Conservation (phyloP, 441 rosid species). For the Adansonia madagascariensis region DNA sequence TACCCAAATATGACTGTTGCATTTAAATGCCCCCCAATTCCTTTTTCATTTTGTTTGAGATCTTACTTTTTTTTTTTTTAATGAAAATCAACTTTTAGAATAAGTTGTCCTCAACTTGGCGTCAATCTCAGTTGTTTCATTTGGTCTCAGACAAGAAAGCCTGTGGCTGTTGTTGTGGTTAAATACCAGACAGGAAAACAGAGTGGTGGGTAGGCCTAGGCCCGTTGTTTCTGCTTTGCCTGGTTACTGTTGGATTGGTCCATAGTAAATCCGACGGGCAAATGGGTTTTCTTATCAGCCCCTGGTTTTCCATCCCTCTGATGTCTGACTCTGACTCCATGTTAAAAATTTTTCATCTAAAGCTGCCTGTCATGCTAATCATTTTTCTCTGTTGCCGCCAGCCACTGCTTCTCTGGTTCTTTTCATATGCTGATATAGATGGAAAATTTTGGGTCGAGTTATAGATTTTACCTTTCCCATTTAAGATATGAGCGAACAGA, state of each 20-base stretch:
- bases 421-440: neutral
- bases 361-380: conserved; percentile 14
- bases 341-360: too few species aligned
- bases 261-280: neutral
- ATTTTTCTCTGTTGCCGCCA: conserved; percentile 6
- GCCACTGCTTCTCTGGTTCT: neutral
- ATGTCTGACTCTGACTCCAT: neutral
- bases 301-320: conserved; percentile 15
- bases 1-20: neutral
- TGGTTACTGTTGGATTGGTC: conserved; percentile 18
- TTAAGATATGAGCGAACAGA: neutral
- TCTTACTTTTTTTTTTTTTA: neutral
- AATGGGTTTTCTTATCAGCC: conserved; percentile 24
- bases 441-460: neutral
- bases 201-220: neutral
- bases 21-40: neutral
- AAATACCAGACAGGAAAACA: neutral
- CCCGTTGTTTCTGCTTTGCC: conserved; percentile 19
- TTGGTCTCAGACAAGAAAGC: neutral
- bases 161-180: neutral
- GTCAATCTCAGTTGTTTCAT: neutral
- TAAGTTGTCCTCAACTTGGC: conserved; percentile 15
- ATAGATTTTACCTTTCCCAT: neutral
- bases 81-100: neutral
- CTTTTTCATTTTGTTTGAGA: neutral